These are phyloP conservation scores for Yarrowia hollandica DNA, from an alignment of 805 yeast species.

Conservation along the genomic window DNA sequence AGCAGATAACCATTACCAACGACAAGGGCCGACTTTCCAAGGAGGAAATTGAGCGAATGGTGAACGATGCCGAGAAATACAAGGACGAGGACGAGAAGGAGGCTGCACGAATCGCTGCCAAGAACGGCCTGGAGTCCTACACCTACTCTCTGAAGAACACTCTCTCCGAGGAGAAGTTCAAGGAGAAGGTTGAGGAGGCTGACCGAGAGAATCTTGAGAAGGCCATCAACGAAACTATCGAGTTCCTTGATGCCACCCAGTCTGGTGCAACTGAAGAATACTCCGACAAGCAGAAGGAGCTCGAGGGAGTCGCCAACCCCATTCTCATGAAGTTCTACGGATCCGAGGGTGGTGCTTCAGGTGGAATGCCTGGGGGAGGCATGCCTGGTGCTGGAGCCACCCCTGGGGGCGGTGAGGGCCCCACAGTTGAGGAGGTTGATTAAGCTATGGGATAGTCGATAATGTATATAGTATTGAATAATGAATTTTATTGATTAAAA, in stretches of 20 bases:
- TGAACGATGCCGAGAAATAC: constrained; percentile 92
- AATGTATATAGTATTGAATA: background rate
- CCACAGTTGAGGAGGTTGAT: constrained; percentile 28
- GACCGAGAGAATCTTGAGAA: constrained; percentile 32
- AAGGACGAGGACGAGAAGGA: constrained; percentile 94
- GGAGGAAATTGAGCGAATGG: constrained; percentile 65
- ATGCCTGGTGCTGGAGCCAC: constrained; percentile 41
- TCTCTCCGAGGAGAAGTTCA: constrained; percentile 67
- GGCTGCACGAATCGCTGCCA: constrained; percentile 84
- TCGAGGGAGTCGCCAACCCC: constrained; percentile 91
- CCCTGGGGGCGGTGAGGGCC: constrained; percentile 41
- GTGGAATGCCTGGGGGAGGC: constrained; percentile 66
- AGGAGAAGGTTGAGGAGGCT: constrained; percentile 50
- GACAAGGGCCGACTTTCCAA: constrained; percentile 91
- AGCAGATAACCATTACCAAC: constrained; percentile 92
- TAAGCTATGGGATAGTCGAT: background rate
- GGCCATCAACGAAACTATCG: constrained; percentile 31
- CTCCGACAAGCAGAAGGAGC: constrained; percentile 87
- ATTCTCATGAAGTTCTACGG: constrained; percentile 93
- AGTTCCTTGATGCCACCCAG: constrained; percentile 87
- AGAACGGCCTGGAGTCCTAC: constrained; percentile 91
- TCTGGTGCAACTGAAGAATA: constrained; percentile 89
- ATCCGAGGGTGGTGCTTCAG: constrained; percentile 57
- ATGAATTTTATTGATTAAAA: background rate
- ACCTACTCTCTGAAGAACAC: constrained; percentile 88